Evolutionary conservation across 1,284 basidiomycete genomes (phyloP), one percentile per base, ranked within the genome.

Genomic region (Cutaneotrichosporon cavernicola): DNA sequence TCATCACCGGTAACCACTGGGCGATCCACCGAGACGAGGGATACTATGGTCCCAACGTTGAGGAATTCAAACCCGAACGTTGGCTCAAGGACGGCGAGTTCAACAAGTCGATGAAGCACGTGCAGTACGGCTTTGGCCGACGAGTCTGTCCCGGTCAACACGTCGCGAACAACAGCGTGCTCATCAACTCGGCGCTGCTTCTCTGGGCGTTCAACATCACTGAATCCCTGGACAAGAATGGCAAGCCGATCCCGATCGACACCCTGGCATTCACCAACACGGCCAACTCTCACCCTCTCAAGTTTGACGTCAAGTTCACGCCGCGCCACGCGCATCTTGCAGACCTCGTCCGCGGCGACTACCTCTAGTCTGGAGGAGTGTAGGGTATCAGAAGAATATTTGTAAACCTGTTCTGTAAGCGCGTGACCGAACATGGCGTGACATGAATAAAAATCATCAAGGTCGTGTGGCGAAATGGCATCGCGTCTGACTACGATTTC

Each of bases 61-160:
- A 74, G 38, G 60, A 47, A 3, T 72, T 74, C 62, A 66, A 62
- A 36, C 60, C 68, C 21, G 68, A 69, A 34, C 66, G 73, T 1
- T 74, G 68, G 66, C 60, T 74, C 8, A 58, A 63, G 16, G 62
- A 69, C n/a, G 65, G 62, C 26, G 51, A 55, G 16, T 64, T 67
- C 50, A 67, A 70, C 52, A 53, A 62, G 10, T 40, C 16, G 13
- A 63, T 70, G 61, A 69, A 71, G 49, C 58, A 66, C 55, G 62
- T 65, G 47, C 71, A 72, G 60, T 73, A 69, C n/a, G 74, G 70
- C 7, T 73, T 74, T 32, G 74, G 74, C 0, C 69, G 73, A 53
- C 66, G 69, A 9, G 65, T 79, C 26, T 80, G 78, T 50, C 74
- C 77, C n/a, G 81, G 80, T 6, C 65, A 75, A 36, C 74, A 81